Evolutionary conservation across 371 early-diverging fungal species (phyloP).

Genomic region (Basidiobolus meristosporus): DNA sequence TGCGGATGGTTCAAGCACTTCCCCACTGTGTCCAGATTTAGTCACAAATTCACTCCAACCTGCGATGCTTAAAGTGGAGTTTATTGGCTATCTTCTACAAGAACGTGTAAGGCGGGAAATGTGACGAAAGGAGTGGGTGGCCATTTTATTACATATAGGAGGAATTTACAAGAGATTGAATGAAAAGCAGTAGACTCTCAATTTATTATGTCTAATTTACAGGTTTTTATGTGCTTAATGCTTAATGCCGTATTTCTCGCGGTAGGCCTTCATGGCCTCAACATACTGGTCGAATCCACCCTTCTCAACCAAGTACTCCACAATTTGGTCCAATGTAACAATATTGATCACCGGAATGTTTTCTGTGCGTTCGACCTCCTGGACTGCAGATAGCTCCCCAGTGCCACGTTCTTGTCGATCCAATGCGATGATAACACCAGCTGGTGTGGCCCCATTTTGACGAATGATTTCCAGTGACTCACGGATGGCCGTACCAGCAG

Average conservation of each 20-base stretch:
- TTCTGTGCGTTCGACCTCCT: constrained; percentile 70
- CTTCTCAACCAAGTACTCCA: constrained; percentile 70
- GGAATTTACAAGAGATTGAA: too few species aligned
- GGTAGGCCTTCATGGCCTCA: constrained; percentile 49
- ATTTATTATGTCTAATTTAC: too few species aligned
- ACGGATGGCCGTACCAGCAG: constrained; percentile 93
- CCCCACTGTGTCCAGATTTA: too few species aligned
- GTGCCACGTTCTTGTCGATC: constrained; percentile 80
- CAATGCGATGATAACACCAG: constrained; percentile 80
- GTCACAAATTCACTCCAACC: too few species aligned
- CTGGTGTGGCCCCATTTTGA: constrained; percentile 31
- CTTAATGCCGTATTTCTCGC: constrained; percentile 51
- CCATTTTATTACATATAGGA: too few species aligned
- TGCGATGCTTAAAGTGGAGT: too few species aligned
- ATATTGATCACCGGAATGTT: constrained; percentile 67
- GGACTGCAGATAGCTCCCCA: constrained; percentile 60
- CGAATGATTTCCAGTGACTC: constrained; percentile 70
- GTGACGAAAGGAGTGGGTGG: too few species aligned
- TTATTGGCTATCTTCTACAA: too few species aligned
- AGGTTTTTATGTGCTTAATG: too few species aligned
- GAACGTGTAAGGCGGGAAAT: too few species aligned
- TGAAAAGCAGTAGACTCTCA: too few species aligned
- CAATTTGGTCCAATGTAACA: constrained; percentile 68
- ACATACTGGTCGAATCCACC: constrained; percentile 34
- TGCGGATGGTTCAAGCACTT: too few species aligned